Evolutionary conservation across 495 filamentous ascomycete genomes (phyloP).

Genomic region (Evansstolkia leycettana): DNA sequence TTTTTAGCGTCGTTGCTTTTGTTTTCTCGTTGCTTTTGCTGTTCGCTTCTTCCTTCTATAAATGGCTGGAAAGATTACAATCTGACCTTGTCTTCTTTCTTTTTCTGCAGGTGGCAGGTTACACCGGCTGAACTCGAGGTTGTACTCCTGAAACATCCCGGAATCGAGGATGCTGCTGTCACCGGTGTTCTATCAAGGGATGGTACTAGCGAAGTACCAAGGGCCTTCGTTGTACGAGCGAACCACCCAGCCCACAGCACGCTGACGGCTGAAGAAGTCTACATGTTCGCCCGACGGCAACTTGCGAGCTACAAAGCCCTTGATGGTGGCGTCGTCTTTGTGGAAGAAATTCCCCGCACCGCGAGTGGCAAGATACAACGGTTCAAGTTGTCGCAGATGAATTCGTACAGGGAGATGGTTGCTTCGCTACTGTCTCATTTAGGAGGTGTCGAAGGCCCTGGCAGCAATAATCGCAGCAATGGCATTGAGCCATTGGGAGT

Average conservation of each 20-base stretch:
- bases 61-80: constrained; percentile 23
- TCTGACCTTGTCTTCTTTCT: constrained; percentile 3
- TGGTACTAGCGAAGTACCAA: constrained; percentile 53
- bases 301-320: constrained; percentile 57
- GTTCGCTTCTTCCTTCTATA: constrained; percentile 1
- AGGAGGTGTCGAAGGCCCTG: constrained; percentile 4
- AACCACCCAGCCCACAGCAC: constrained; percentile 10
- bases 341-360: constrained; percentile 66
- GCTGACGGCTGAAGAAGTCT: constrained; percentile 46
- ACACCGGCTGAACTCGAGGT: constrained; percentile 80
- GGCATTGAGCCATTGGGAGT: no score
- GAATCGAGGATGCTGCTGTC: constrained; percentile 64
- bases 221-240: constrained; percentile 58
- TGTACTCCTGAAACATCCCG: constrained; percentile 56
- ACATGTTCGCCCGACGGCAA: constrained; percentile 45
- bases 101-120: constrained; percentile 46
- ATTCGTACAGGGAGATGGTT: constrained; percentile 33
- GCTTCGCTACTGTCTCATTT: constrained; percentile 23
- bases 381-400: constrained; percentile 34
- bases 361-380: constrained; percentile 68
- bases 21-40: constrained; percentile 1
- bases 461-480: no score
- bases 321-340: constrained; percentile 58
- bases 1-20: constrained; percentile 1
- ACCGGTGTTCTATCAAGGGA: constrained; percentile 48